Evolutionary conservation across 2,329 filamentous ascomycete species (phyloP), one percentile per base, ranked within the genome.

Genomic region (Dryadomyces quercivorus): DNA sequence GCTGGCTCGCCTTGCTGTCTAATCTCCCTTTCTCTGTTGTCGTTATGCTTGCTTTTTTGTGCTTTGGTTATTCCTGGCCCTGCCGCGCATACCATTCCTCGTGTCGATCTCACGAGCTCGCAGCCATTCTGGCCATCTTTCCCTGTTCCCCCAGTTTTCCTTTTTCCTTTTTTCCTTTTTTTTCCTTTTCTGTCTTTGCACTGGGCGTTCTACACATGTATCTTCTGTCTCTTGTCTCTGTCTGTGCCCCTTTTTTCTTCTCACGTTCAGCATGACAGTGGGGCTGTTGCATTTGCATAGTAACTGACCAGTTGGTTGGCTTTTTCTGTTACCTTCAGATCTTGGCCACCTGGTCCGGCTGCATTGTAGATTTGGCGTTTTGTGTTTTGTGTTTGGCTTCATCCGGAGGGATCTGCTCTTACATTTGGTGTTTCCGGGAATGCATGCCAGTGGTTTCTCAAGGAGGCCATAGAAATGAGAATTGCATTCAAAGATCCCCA

Each of bases 201-300:
- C 26, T 31, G 26, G 26, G 26, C 26, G 26, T 31, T 31, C 26
- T 31, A 8, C 26, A 31, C 26, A 31, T 31, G 26, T 31, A 31
- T 31, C 26, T 31, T 31, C 26, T 31, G 26, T 31, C 26, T 36
- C 26, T 5, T 49, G 22, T 49, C 26, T 36, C 26, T 34, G 22
- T 36, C 20, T 46, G 44, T 36, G 42, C 8, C 18, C 42, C 16
- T 18, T 44, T 44, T 22, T 18, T 13, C 18, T 22, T 46, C n/a
- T 46, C 34, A 34, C 21, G 48, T 22, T 15, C 18, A 16, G 31
- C 18, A 50, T n/a, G 26, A 18, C 21, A 31, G 13, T n/a, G 36
- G 20, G n/a, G 47, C 26, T 34, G 20, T 44, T 18, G 38, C 50
- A 51, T 53, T 53, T 49, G 52, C 52, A 53, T 53, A 21, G 15